These are phyloP conservation scores for Parafenestella ontariensis DNA, from an alignment of 2,329 filamentous ascomycete genomes.

Conservation along the genomic window DNA sequence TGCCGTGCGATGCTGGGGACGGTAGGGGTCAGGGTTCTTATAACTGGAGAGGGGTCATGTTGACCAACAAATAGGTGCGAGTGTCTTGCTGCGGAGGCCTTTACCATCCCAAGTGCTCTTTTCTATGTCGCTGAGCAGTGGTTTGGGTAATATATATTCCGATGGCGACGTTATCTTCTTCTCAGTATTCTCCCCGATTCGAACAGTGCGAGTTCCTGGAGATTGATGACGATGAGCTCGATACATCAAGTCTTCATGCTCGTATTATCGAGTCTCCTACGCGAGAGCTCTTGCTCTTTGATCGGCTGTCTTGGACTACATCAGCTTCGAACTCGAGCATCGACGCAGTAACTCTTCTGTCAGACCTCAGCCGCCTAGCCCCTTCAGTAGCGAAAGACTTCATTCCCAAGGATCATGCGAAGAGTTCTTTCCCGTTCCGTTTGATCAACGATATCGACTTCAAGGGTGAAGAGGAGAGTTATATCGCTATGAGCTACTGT, in stretches of 20 bases:
- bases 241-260: constrained; percentile 35
- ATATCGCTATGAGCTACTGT: constrained; percentile 55
- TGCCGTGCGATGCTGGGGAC: constrained; percentile 19
- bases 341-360: constrained; percentile 32
- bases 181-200: constrained; percentile 24
- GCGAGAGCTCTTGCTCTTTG: constrained; percentile 25
- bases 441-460: constrained; percentile 47
- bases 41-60: constrained; percentile 14
- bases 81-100: constrained; percentile 10
- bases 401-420: constrained; percentile 27
- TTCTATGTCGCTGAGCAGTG: constrained; percentile 1
- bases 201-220: constrained; percentile 39
- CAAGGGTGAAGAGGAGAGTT: constrained; percentile 45
- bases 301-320: constrained; percentile 12
- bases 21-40: constrained; percentile 19
- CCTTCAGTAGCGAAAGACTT: constrained; percentile 43
- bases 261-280: constrained; percentile 29
- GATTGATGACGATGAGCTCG: constrained; percentile 40
- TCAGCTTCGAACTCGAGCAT: constrained; percentile 13
- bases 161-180: constrained; percentile 20
- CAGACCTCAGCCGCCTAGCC: constrained; percentile 33
- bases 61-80: constrained; percentile 5
- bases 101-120: not conserved
- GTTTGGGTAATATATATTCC: constrained; percentile 20
- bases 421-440: constrained; percentile 43